Evolutionary conservation across 257 asterid species (phyloP).

Genomic region (Capsicum pubescens): DNA sequence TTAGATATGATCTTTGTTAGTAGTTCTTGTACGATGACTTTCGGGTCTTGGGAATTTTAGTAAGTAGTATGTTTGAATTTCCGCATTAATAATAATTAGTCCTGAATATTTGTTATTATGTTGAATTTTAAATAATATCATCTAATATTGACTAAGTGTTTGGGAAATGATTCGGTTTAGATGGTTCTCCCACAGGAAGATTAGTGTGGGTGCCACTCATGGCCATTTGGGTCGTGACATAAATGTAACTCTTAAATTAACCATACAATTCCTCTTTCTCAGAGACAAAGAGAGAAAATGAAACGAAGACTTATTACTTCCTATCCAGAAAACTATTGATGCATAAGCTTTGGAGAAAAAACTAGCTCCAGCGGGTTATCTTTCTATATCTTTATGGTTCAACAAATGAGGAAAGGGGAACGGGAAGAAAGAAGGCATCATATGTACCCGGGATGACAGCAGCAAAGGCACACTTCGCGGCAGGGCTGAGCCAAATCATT

Average conservation of each 20-base stretch:
- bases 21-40: no score
- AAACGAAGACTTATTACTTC: not conserved
- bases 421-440: not conserved
- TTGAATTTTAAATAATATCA: no score
- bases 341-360: not conserved
- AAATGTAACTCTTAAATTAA: not conserved
- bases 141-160: no score
- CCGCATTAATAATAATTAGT: no score
- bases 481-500: slow-evolving; percentile 97
- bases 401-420: not conserved
- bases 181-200: no score
- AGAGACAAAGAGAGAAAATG: not conserved
- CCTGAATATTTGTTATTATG: no score
- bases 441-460: slow-evolving; percentile 95
- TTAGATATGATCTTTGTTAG: no score
- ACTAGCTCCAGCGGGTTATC: not conserved
- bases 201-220: no score
- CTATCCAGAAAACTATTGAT: not conserved
- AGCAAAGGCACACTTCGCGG: slow-evolving; percentile 89
- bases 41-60: no score
- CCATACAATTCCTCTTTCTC: not conserved
- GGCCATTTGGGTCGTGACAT: no score
- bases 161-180: no score
- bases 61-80: no score
- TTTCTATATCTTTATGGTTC: not conserved